Evolutionary conservation across 768 basidiomycete genomes (phyloP).

Genomic region (Rhodotorula toruloides): DNA sequence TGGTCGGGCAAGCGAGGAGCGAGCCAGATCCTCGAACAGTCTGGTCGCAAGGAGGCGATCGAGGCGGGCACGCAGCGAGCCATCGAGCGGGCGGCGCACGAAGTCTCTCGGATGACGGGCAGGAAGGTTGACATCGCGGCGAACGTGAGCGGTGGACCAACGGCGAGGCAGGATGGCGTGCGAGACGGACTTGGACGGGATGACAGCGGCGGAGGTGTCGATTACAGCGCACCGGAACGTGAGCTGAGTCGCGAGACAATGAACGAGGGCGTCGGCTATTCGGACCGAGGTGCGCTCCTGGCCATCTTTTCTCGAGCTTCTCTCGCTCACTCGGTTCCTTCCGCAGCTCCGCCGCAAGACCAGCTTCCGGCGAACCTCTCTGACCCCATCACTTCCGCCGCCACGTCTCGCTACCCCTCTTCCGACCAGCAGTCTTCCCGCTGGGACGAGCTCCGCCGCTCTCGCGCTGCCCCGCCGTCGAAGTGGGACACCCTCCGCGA

Average conservation of each 20-base stretch:
- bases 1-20: slow-evolving; percentile 6
- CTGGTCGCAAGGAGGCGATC: slow-evolving; percentile 19
- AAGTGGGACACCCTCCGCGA: slow-evolving; percentile 25
- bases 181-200: neutral
- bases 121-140: neutral
- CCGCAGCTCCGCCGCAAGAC: slow-evolving; percentile 28
- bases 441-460: slow-evolving; percentile 26
- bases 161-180: neutral
- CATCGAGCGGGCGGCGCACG: neutral
- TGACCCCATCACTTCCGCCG: slow-evolving; percentile 2
- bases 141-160: neutral
- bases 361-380: slow-evolving; percentile 17
- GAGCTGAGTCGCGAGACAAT: slow-evolving; percentile 12
- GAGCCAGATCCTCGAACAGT: slow-evolving; percentile 10
- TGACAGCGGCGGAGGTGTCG: slow-evolving; percentile 4
- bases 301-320: neutral
- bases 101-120: slow-evolving; percentile 5
- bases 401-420: neutral
- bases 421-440: slow-evolving; percentile 5
- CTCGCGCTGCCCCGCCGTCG: slow-evolving; percentile 14
- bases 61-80: slow-evolving; percentile 1
- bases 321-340: neutral
- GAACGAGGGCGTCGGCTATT: slow-evolving; percentile 19
- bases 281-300: slow-evolving; percentile 22
- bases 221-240: slow-evolving; percentile 16